Base-by-base conservation (phyloP, 305 asterid species). In the Fraxinus xanthoxyloides region DNA sequence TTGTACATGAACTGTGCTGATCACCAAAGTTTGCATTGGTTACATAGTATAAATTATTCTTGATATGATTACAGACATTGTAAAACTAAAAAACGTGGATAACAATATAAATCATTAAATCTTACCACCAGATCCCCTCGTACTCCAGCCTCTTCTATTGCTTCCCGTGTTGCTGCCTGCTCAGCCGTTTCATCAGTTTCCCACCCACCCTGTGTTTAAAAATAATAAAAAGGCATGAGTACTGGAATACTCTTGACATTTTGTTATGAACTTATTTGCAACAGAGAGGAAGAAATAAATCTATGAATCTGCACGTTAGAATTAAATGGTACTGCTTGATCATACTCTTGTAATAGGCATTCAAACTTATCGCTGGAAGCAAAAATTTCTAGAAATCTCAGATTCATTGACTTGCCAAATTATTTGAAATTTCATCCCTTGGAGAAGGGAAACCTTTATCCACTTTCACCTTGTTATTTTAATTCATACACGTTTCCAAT, bases 141-240 rank as follows among this genome's bases (percentile, higher is more conserved):
- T 83, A 95, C 98, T 81, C 98, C 98, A 82, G 98, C 98, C 88
- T 95, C 98, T 88, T 95, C 98, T 81, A 95, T 81, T 67, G 98
- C 98, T 90, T 95, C 98, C 82, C 97, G 92, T 28, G 81, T 86
- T 63, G 98, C 98, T 82, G 98, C 98, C 88, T 91, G 91, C 91
- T 95, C 92, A 63, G 90, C 94, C n/a, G 98, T 93, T 89, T 95
- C 98, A 79, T 95, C 98, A 75, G 92, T 93, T 90, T 95, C 98
- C 98, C 98, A 95, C 72, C 98, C 98, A 85, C 98, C 98, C 98
- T 95, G 82, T 77, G 85, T 40, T 40, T 34, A 48, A 76, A 85
- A 84, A 77, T 48, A 51, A 77, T 19, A 51, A 46, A 78, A 61
- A 81, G 67, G 70, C 74, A 78, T 67, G 31, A 80, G 26, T 26